Evolutionary conservation across 257 asterid genomes (phyloP).

Genomic region (Petunia secreta): DNA sequence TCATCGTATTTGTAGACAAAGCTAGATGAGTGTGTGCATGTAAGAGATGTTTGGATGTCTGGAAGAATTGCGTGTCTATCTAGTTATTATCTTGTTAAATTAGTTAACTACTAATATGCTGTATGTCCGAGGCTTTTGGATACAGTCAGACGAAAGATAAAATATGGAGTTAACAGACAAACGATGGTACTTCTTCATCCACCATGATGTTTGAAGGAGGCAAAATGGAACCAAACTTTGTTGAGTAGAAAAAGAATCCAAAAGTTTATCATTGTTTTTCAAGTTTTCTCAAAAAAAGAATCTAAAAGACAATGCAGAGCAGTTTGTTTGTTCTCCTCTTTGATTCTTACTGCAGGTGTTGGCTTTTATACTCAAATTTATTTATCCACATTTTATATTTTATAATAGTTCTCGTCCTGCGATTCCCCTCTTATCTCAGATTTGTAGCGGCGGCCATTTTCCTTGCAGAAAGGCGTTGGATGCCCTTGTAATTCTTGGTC

Average conservation of each 20-base stretch:
- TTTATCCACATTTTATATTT: neutral
- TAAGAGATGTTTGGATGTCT: neutral
- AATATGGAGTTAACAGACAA: neutral
- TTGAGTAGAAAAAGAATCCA: neutral
- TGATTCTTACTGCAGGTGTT: neutral
- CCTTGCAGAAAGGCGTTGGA: neutral
- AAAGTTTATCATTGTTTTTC: too few relatives aligned
- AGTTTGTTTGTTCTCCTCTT: constrained; percentile 13
- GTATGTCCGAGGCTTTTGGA: neutral
- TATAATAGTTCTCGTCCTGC: neutral
- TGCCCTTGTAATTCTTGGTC: neutral
- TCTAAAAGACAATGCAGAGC: neutral
- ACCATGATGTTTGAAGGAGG: neutral
- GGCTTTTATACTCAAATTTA: neutral
- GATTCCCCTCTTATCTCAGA: neutral
- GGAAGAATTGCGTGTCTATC: neutral
- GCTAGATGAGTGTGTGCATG: neutral
- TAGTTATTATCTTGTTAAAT: neutral
- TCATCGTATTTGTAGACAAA: neutral
- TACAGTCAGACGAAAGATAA: neutral
- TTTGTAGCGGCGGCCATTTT: neutral
- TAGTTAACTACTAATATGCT: neutral
- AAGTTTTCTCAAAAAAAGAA: neutral
- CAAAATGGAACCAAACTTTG: neutral
- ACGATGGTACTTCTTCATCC: neutral